phyloP scores from a whole-genome alignment of 140 eudicot genomes.

The Bidens hawaiensis region DNA sequence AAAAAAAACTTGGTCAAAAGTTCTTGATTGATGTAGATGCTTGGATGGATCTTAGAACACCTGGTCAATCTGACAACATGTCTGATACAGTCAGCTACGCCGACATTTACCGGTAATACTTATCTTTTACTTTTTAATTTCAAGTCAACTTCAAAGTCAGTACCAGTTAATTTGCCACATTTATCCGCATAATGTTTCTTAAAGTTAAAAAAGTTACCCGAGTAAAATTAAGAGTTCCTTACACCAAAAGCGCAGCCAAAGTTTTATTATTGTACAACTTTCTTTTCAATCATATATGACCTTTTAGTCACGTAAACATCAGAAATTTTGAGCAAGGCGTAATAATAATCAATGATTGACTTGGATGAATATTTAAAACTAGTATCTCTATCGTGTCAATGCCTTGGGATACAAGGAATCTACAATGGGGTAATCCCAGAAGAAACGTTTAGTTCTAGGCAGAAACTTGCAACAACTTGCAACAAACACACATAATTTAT shows the following conservation, averaged over 20 bases:
- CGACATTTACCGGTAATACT: constrained; percentile 52
- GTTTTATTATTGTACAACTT: not conserved
- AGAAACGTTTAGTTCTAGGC: no score
- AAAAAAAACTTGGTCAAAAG: constrained; percentile 77
- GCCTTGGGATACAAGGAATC: no score
- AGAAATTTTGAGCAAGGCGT: no score
- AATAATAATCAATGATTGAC: no score
- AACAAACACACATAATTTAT: no score
- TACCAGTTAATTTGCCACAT: not conserved
- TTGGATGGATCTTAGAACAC: constrained; percentile 85
- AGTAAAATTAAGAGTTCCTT: not conserved
- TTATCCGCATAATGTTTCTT: not conserved
- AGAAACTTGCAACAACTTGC: no score
- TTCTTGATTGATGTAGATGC: constrained; percentile 84
- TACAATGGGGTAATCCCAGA: no score
- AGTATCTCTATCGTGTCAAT: no score
- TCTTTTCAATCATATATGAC: not conserved
- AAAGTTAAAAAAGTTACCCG: not conserved
- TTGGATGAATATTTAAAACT: no score
- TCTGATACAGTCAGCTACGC: constrained; percentile 80
- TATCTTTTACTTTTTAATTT: not conserved
- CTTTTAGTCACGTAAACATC: not conserved
- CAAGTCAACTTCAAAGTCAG: constrained; percentile 1
- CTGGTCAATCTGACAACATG: constrained; percentile 66
- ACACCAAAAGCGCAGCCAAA: not conserved